These are phyloP conservation scores for Laburnicola sp. DNA, from an alignment of 2,329 filamentous ascomycete species.

Conservation along the genomic window DNA sequence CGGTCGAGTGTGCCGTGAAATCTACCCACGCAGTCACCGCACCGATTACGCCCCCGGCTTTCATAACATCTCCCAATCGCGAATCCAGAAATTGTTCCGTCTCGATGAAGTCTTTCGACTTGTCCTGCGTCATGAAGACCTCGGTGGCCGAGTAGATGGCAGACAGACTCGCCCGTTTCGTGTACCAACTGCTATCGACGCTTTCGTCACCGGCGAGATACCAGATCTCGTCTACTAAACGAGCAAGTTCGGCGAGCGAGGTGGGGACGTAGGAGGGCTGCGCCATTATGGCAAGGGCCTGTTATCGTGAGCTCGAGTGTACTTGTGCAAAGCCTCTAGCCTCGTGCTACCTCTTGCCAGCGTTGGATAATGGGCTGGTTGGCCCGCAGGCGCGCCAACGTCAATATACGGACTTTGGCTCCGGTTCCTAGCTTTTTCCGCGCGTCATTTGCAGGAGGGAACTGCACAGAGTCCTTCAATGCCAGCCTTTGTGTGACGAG, in stretches of 20 bases:
- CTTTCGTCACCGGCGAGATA: conserved; percentile 79
- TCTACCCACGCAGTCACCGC: conserved; percentile 76
- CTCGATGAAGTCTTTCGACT: conserved; percentile 69
- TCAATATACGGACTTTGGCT: conserved; percentile 68
- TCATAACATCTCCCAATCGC: conserved; percentile 69
- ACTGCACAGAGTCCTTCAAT: conserved; percentile 57
- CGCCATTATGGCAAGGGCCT: conserved; percentile 90
- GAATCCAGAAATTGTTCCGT: conserved; percentile 80
- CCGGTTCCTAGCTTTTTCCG: conserved; percentile 54
- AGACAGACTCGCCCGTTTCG: conserved; percentile 65
- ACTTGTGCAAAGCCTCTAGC: conserved; percentile 30
- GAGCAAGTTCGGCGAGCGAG: conserved; percentile 76
- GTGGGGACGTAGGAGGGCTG: conserved; percentile 75
- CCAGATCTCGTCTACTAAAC: conserved; percentile 89
- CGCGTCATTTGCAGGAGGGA: conserved; percentile 36
- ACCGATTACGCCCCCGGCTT: conserved; percentile 63
- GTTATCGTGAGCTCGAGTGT: conserved; percentile 12
- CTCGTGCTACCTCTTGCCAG: conserved; percentile 77
- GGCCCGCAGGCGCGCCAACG: conserved; percentile 74
- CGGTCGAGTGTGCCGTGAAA: conserved; percentile 73
- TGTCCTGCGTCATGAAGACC: conserved; percentile 92
- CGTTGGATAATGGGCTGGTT: conserved; percentile 73
- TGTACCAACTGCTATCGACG: conserved; percentile 89
- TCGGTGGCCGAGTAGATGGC: conserved; percentile 74
- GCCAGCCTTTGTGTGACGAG: conserved; percentile 67